phyloP scores from a whole-genome alignment of 169 alveolate species.

The Plasmodium yoelii region DNA sequence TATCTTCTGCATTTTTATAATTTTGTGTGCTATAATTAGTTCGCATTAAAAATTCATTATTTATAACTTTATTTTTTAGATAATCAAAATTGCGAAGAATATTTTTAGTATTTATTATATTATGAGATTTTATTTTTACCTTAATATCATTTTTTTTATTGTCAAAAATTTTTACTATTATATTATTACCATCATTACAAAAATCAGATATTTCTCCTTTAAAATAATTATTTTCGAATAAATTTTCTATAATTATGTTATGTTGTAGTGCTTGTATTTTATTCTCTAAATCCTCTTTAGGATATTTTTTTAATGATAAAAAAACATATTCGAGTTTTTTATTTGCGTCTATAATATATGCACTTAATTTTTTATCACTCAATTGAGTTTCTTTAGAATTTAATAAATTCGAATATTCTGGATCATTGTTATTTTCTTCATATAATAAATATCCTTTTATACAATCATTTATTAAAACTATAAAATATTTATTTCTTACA shows the following conservation, averaged over 20 bases:
- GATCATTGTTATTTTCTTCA: constrained; percentile 23
- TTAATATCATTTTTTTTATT: constrained; percentile 24
- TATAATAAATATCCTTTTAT: constrained; percentile 57
- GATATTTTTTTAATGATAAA: constrained; percentile 37
- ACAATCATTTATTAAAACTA: constrained; percentile 71
- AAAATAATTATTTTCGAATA: constrained; percentile 68
- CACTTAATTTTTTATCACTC: constrained; percentile 25
- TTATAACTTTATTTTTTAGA: constrained; percentile 61
- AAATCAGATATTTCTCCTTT: constrained; percentile 68
- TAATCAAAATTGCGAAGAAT: constrained; percentile 71
- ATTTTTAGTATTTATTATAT: constrained; percentile 71
- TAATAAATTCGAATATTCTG: neutral
- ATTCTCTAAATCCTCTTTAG: constrained; percentile 14
- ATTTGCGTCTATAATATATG: constrained; percentile 74
- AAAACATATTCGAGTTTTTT: constrained; percentile 73
- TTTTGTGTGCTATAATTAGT: neutral
- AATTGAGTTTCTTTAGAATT: neutral
- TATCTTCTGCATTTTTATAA: neutral
- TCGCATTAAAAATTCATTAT: constrained; percentile 18
- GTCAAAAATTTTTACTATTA: constrained; percentile 72
- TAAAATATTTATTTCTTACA: constrained; percentile 72
- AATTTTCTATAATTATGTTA: constrained; percentile 54
- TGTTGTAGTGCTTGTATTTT: constrained; percentile 40
- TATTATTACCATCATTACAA: constrained; percentile 72
- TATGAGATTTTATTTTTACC: constrained; percentile 73